Evolutionary conservation across 2,329 filamentous ascomycete genomes (phyloP).

Genomic region (Fusarium guadeloupense): DNA sequence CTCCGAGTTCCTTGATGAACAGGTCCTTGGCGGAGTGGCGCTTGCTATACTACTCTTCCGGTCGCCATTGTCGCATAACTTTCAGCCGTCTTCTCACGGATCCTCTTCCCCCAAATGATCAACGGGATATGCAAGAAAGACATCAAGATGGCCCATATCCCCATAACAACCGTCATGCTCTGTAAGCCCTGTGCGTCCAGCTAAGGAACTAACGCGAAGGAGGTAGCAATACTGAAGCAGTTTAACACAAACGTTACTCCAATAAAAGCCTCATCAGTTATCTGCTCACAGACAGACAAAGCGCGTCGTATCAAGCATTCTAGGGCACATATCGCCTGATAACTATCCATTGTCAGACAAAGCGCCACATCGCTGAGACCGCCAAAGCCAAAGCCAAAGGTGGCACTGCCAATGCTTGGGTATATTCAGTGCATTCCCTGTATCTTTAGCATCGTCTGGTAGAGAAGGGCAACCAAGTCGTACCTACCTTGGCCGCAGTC

Average conservation of each 20-base stretch:
- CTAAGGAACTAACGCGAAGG: slow-evolving; percentile 23
- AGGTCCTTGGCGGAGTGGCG: neutral
- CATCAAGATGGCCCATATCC: slow-evolving; percentile 8
- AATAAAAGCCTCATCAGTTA: slow-evolving; percentile 24
- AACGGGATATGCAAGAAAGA: slow-evolving; percentile 15
- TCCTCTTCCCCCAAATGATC: slow-evolving; percentile 17
- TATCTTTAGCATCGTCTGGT: neutral
- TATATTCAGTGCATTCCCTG: slow-evolving; percentile 54
- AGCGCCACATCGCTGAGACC: slow-evolving; percentile 47
- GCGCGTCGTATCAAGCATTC: accelerated
- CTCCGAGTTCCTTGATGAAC: neutral
- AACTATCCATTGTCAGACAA: slow-evolving; percentile 48
- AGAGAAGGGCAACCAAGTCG: neutral
- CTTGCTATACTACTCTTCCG: no score
- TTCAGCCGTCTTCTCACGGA: slow-evolving; percentile 8
- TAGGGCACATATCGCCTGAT: slow-evolving; percentile 22
- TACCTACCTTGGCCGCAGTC: slow-evolving; percentile 45
- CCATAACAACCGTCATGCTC: slow-evolving; percentile 26
- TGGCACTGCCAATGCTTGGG: slow-evolving; percentile 46
- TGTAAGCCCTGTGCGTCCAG: slow-evolving; percentile 18
- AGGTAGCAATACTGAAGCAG: slow-evolving; percentile 25
- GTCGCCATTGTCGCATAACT: slow-evolving; percentile 15
- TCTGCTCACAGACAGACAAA: neutral
- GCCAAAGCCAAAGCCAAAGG: slow-evolving; percentile 49
- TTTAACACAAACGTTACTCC: slow-evolving; percentile 17